Evolutionary conservation across 2,329 filamentous ascomycete genomes (phyloP), one percentile per base, ranked within the genome.

Genomic region (Paraphoma sp.): DNA sequence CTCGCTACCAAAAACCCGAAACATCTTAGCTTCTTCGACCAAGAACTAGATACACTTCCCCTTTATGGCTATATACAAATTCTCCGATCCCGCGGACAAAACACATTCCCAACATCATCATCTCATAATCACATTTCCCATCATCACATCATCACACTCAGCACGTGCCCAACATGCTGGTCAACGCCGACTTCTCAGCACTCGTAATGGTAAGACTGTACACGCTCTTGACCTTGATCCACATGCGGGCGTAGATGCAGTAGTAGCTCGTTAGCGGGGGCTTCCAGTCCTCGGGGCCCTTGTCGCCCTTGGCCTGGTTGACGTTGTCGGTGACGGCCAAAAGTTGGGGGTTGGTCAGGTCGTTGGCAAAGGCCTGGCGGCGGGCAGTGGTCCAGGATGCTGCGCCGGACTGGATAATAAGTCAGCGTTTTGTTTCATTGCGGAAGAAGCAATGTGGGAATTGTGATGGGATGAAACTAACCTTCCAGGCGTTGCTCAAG

Each of bases 301-400:
- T 79, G 74, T 93, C 90, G n/a, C 90, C 80, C 82, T 94, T 95
- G 33, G 79, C 63, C 65, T 87, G 81, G 78, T 96, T 96, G 64
- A 92, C 87, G 52, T 84, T 86, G 72, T 91, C 89, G 4, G 91
- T 94, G 8, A 95, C 90, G 33, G 91, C 89, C 78, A 91, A 84
- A 30, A 95, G 83, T 78, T 95, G 91, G 0, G 92, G 92, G 52
- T 88, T 85, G 1, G 80, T 83, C 56, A 94, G 73, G 77, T 95
- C 92, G 76, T 92, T 95, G 63, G 92, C 92, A 70, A 93, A 93
- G 3, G 81, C 73, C 70, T 88, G 80, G 53, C 92, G 86, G 67
- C 84, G 82, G 17, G 82, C 78, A 0, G 88, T 88, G 0, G 90
- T 91, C 92, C 91, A 94, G 1, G 79, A 75, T 7, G 84, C 82